Base-by-base conservation (phyloP, 2,329 filamentous ascomycete species). In the Coniochaeta prunicola region DNA sequence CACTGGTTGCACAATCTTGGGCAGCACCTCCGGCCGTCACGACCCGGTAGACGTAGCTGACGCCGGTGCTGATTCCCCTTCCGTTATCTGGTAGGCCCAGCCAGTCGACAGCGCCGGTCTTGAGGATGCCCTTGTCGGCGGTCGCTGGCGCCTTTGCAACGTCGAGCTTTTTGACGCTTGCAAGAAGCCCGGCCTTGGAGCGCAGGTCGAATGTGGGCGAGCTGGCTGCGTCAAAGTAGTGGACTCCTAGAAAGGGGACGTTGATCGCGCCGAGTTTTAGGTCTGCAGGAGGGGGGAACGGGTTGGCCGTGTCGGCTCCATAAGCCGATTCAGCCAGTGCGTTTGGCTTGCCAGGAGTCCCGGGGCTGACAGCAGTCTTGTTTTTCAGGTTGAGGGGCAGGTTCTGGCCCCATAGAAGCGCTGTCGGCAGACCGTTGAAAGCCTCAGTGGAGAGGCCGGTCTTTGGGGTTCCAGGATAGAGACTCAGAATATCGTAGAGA, bases 121-220 rank as follows among this genome's bases (percentile, higher is more conserved):
- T 70, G 15, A 78, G 70, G 9, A 76, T 70, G 8, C 82, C 82
- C 55, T 64, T 62, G 64, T 80, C 74, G 1, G 82, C 77, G 4
- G 60, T 63, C 3, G 67, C 59, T 1, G 88, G 87, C 0, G 87
- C 85, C 34, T 76, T 66, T 42, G 83, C 76, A 36, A 66, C 69
- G 33, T 73, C 77, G 42, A 85, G 84, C 69, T 77, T 78, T 58
- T 67, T 75, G 62, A 72, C 75, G 60, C 74, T 75, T 63, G 79
- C 71, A 67, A 76, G 69, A 64, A 74, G 70, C 31, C 71, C 67
- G 36, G 71, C 67, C 54, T 15, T n/a, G 7, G 65, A 69, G 56
- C 72, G 68, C 38, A 90, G 75, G 60, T 82, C 76, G 68, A 90
- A 91, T 13, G 78, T 83, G 1, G 88, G 88, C 45, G 75, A 71